Percentiles rank a stretch among this genome's conserved stretches.
These are phyloP conservation scores for Fonsecaea erecta DNA, from an alignment of 2,329 filamentous ascomycete genomes.

Conservation along the genomic window DNA sequence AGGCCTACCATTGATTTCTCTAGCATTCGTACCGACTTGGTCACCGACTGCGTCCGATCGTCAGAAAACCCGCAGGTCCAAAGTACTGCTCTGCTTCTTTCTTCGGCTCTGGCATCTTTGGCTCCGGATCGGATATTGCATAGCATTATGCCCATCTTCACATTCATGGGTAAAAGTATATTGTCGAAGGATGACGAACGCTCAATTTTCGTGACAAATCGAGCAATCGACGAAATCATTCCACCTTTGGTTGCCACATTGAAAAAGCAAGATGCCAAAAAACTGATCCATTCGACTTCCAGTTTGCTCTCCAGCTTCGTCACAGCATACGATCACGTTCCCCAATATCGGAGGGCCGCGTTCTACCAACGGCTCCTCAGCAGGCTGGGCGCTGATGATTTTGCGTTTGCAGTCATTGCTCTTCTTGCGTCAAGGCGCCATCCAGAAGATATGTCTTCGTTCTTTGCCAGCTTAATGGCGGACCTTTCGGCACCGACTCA, in stretches of 20 bases:
- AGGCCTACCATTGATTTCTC: slow-evolving; percentile 72
- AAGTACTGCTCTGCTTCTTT: slow-evolving; percentile 84
- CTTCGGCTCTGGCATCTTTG: slow-evolving; percentile 82
- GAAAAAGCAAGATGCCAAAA: slow-evolving; percentile 68
- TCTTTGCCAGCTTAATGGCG: slow-evolving; percentile 74
- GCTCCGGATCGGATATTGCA: slow-evolving; percentile 91
- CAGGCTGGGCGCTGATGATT: slow-evolving; percentile 83
- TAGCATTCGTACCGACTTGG: slow-evolving; percentile 81
- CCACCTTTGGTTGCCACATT: slow-evolving; percentile 87
- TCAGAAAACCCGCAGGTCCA: slow-evolving; percentile 92
- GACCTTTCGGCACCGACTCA: slow-evolving; percentile 76
- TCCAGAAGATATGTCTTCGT: slow-evolving; percentile 73
- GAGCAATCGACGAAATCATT: slow-evolving; percentile 90
- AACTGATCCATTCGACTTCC: slow-evolving; percentile 77
- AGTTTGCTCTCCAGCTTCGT: slow-evolving; percentile 95
- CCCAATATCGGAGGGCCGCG: slow-evolving; percentile 77
- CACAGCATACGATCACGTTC: slow-evolving; percentile 94
- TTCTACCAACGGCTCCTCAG: slow-evolving; percentile 84
- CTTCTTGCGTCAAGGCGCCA: slow-evolving; percentile 92
- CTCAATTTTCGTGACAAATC: slow-evolving; percentile 92
- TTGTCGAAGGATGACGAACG: slow-evolving; percentile 94
- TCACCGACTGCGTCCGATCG: slow-evolving; percentile 92
- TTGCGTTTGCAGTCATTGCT: slow-evolving; percentile 82
- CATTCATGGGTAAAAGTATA: slow-evolving; percentile 92
- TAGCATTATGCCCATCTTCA: slow-evolving; percentile 99